Percentiles rank a stretch among this genome's conserved stretches.
phyloP scores from a whole-genome alignment of 2,329 filamentous ascomycete species.

The Cladosporium sphaerospermum region DNA sequence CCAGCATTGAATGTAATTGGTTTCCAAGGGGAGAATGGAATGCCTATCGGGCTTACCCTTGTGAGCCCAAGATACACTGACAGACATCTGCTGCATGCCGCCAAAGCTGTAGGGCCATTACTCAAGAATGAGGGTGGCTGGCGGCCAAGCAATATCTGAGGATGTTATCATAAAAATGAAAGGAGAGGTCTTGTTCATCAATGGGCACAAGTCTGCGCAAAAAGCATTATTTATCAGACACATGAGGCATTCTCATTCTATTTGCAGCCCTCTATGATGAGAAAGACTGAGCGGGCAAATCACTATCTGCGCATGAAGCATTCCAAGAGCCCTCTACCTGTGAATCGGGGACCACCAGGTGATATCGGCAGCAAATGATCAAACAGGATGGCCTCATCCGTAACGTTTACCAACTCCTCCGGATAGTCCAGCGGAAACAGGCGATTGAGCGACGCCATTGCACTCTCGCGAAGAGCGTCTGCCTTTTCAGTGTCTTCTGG shows the following conservation, averaged over 20 bases:
- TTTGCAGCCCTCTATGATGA: no score
- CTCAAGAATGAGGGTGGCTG: conserved; percentile 35
- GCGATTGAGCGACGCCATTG: no score
- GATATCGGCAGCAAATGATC: not conserved
- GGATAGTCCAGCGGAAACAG: not conserved
- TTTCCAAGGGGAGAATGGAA: conserved; percentile 49
- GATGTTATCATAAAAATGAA: no score
- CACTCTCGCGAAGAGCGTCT: no score
- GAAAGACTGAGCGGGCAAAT: no score
- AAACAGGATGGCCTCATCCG: not conserved
- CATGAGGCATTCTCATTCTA: no score
- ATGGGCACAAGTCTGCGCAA: no score
- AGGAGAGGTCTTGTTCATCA: no score
- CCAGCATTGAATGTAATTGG: conserved; percentile 61
- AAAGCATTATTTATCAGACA: no score
- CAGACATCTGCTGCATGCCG: conserved; percentile 36
- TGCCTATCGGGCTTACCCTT: conserved; percentile 56
- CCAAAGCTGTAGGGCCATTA: conserved; percentile 36
- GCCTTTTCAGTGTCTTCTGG: not conserved
- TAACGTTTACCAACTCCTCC: not conserved
- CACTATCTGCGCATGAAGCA: not conserved
- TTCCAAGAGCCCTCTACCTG: not conserved
- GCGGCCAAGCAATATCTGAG: not conserved
- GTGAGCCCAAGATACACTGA: conserved; percentile 44
- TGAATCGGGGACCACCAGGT: not conserved